These are phyloP conservation scores for Chalciporus piperatus DNA, from an alignment of 768 basidiomycete species.

Conservation along the genomic window DNA sequence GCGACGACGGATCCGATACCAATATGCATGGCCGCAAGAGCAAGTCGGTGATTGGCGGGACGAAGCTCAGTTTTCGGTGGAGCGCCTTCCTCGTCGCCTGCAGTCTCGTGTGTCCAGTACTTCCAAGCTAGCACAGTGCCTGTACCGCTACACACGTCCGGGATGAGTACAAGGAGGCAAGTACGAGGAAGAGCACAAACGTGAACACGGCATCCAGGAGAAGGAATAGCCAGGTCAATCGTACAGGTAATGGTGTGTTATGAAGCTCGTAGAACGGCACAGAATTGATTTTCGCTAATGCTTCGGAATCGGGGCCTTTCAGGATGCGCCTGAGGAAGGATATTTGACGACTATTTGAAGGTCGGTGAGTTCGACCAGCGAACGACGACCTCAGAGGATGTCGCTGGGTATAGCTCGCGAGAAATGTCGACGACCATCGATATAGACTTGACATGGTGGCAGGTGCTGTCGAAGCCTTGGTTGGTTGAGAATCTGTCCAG, in stretches of 20 bases:
- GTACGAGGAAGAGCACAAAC: conserved; percentile 13
- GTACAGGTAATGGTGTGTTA: conserved; percentile 17
- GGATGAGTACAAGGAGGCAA: neutral
- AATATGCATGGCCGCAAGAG: conserved; percentile 26
- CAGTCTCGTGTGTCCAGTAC: conserved; percentile 24
- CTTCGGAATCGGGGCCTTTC: conserved; percentile 16
- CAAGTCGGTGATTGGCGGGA: conserved; percentile 29
- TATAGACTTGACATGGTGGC: conserved; percentile 10
- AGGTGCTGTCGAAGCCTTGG: too few relatives aligned
- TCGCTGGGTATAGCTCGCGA: neutral
- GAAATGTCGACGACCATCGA: conserved; percentile 10
- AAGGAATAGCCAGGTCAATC: conserved; percentile 27
- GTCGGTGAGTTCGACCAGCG: neutral
- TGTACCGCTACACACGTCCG: conserved; percentile 15
- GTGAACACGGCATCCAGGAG: conserved; percentile 30
- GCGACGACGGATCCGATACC: conserved; percentile 30
- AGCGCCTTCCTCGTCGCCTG: conserved; percentile 12
- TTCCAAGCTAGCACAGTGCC: conserved; percentile 28
- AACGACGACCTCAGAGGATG: neutral
- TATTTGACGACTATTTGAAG: conserved; percentile 8
- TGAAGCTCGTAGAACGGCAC: conserved; percentile 27
- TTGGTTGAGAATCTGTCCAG: too few relatives aligned
- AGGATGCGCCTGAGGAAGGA: conserved; percentile 9
- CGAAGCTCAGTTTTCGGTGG: conserved; percentile 23
- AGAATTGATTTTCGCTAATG: conserved; percentile 15